phyloP scores from a whole-genome alignment of 75 land plant genomes.

The Pinus tabuliformis region DNA sequence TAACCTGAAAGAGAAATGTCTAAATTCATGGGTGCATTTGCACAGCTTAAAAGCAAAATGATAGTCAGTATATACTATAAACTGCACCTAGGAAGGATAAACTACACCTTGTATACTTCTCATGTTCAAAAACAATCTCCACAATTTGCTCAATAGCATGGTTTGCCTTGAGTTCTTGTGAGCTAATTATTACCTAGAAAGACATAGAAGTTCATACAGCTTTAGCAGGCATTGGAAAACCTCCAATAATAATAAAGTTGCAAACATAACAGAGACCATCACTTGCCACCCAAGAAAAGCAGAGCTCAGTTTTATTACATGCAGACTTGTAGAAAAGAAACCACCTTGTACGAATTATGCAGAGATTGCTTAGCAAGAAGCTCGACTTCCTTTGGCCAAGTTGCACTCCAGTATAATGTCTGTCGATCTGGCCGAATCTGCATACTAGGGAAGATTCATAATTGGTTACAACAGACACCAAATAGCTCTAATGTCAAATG shows the following conservation, averaged over 20 bases:
- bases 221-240: not conserved
- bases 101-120: conserved; percentile 89
- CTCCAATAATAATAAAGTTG: not conserved
- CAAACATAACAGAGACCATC: not conserved
- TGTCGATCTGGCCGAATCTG: conserved; percentile 99
- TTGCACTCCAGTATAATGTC: conserved; percentile 99
- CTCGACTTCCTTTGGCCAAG: conserved; percentile 99
- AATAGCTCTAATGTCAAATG: not conserved
- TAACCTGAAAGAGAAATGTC: conserved; percentile 37
- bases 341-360: conserved; percentile 89
- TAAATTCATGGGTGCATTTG: not conserved
- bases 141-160: conserved; percentile 91
- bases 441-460: conserved; percentile 3
- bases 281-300: not conserved
- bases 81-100: not conserved
- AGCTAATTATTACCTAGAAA: conserved; percentile 87
- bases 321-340: not conserved
- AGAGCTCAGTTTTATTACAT: not conserved
- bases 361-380: conserved; percentile 80
- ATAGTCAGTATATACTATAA: no score
- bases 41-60: not conserved
- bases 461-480: not conserved
- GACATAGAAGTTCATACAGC: not conserved
- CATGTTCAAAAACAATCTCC: conserved; percentile 88
- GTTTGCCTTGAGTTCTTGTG: conserved; percentile 89